Conservation (phyloP, 179 eudicot genomes). For the Silene vulgaris region DNA sequence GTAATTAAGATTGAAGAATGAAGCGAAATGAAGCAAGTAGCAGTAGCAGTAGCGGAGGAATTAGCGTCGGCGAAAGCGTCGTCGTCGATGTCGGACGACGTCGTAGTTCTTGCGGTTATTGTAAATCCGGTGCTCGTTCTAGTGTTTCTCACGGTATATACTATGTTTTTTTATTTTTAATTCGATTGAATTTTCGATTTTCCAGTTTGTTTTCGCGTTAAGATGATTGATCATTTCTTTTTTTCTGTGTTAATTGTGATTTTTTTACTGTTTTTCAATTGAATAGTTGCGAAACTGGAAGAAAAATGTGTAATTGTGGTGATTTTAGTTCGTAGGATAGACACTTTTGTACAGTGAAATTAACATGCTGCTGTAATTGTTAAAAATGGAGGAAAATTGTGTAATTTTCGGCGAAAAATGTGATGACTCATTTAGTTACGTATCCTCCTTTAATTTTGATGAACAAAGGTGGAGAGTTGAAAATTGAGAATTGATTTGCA, state of each 20-base stretch:
- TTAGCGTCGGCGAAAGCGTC: slow-evolving; percentile 45
- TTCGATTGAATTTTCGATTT: neutral
- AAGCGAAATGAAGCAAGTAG: slow-evolving; percentile 57
- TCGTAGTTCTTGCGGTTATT: slow-evolving; percentile 75
- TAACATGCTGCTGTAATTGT: neutral
- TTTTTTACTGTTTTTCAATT: too few species aligned
- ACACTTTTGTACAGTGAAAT: neutral
- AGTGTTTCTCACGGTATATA: slow-evolving; percentile 75
- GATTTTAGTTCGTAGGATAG: too few species aligned
- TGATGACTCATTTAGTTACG: too few species aligned
- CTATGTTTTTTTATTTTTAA: neutral
- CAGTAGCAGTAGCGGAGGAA: slow-evolving; percentile 41
- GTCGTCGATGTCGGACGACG: slow-evolving; percentile 64
- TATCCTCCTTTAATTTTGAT: neutral
- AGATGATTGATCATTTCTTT: neutral
- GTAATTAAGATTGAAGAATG: neutral
- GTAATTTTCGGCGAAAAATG: too few species aligned
- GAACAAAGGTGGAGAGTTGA: neutral
- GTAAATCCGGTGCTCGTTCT: slow-evolving; percentile 59
- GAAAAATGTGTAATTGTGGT: too few species aligned
- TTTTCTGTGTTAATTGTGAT: neutral
- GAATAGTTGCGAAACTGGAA: too few species aligned
- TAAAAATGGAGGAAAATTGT: neutral
- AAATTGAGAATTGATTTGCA: neutral
- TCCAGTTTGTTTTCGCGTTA: neutral